Percentiles rank a stretch among this genome's conserved stretches.
These are phyloP conservation scores for Whalleya microplaca DNA, from an alignment of 2,329 filamentous ascomycete species.

Conservation along the genomic window DNA sequence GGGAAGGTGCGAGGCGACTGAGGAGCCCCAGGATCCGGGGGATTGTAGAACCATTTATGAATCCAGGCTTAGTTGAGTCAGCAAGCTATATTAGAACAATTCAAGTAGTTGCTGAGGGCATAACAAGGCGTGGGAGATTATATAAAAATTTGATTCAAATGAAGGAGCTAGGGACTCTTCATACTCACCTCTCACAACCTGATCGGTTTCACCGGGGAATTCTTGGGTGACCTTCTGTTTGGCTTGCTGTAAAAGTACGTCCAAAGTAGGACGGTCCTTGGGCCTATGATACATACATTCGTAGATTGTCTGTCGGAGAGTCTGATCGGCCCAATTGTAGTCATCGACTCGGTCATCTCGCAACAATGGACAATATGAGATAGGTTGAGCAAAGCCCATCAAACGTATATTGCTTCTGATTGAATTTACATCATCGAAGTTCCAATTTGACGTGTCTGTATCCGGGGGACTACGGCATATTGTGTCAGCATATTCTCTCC, in stretches of 20 bases:
- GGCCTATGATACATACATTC: slow-evolving; percentile 30
- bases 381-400: not conserved
- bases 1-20: no score
- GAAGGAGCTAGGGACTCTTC: no score
- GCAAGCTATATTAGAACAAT: not conserved
- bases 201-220: slow-evolving; percentile 16
- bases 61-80: no score
- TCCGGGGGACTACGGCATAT: not conserved
- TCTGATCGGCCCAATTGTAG: slow-evolving; percentile 21
- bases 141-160: slow-evolving; percentile 10
- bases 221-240: not conserved
- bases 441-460: not conserved
- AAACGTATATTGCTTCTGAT: no score
- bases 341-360: slow-evolving; percentile 1
- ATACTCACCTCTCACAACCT: slow-evolving; percentile 11
- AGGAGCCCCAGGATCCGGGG: no score
- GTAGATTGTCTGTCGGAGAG: slow-evolving; percentile 23
- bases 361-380: slow-evolving; percentile 27
- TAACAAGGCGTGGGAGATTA: no score
- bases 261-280: slow-evolving; percentile 22
- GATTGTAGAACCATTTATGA: no score
- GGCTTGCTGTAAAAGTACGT: slow-evolving; percentile 14
- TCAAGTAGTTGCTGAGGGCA: not conserved
- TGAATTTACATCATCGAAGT: not conserved
- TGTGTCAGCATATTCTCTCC: no score